Conservation (phyloP, 2,329 filamentous ascomycete species). For the Geosmithia putterillii region DNA sequence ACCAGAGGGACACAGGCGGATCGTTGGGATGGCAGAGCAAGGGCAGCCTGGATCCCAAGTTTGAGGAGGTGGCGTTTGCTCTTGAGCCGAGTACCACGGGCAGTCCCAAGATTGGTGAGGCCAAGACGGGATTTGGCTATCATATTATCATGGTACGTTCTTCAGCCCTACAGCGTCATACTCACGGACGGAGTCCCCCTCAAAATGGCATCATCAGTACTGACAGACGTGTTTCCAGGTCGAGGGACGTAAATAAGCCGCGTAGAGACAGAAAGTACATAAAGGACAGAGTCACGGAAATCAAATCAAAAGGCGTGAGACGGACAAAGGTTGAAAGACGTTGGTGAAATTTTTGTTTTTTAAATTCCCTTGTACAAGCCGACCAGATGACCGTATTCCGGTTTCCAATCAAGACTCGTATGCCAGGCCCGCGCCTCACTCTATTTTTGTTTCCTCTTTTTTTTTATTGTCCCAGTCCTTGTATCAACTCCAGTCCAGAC, state of each 20-base stretch:
- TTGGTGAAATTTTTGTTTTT: slow-evolving; percentile 16
- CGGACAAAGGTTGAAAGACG: slow-evolving; percentile 4
- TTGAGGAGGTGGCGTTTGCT: slow-evolving; percentile 61
- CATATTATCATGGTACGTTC: slow-evolving; percentile 63
- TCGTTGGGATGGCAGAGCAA: slow-evolving; percentile 62
- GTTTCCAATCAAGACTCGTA: slow-evolving; percentile 14
- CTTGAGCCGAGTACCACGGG: slow-evolving; percentile 53
- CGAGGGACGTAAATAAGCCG: slow-evolving; percentile 25
- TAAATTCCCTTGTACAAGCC: slow-evolving; percentile 26
- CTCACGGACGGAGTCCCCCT: no score
- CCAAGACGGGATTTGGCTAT: slow-evolving; percentile 65
- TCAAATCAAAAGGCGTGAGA: not conserved
- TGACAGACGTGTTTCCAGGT: slow-evolving; percentile 15
- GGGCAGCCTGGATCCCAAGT: slow-evolving; percentile 53
- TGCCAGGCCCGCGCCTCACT: slow-evolving; percentile 17
- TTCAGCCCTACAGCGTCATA: not conserved
- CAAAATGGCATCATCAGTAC: not conserved
- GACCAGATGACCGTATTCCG: slow-evolving; percentile 1
- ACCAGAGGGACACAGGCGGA: slow-evolving; percentile 52
- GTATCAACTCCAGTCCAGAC: not conserved
- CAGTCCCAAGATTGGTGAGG: slow-evolving; percentile 55
- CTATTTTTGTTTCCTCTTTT: slow-evolving; percentile 23
- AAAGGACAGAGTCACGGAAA: not conserved
- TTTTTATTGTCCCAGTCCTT: slow-evolving; percentile 10
- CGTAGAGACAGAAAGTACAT: not conserved